Evolutionary conservation across 2,329 filamentous ascomycete species (phyloP), one percentile per base, ranked within the genome.

Genomic region (Cladobotryum mycophilum): DNA sequence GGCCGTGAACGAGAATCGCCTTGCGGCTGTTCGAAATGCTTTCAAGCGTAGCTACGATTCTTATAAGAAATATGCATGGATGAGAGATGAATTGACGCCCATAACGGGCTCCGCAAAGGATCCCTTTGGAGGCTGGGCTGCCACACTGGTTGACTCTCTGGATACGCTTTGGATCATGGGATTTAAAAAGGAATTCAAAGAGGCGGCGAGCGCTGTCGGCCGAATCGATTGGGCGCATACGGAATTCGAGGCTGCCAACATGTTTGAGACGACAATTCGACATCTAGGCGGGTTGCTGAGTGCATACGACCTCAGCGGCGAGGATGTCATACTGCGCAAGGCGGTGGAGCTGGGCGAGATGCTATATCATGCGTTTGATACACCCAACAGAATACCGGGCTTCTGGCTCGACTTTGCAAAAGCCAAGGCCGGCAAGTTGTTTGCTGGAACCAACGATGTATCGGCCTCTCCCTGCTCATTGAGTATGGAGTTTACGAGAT

Each of bases 401-500:
- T 74, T 76, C 55, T 69, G 67, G 58, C 70, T 76, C 55, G 63
- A 73, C 61, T 87, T 66, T 51, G 48, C 61, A 1, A 60, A 66
- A 3, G 72, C 73, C 2, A 61, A 60, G n/a, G 9, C 74, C 66
- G 60, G 71, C 64, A 34, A 75, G 70, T 61, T 80, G 53, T 69
- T 75, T 0, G 69, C 72, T 1, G 76, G 80, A 55, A 61, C 75
- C 3, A 75, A 73, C n/a, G 75, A 74, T 44, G 61, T 70, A 1
- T 69, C 70, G n/a, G 75, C 75, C 0, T 70, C 71, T 3, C 67
- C 71, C 1, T 85, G 84, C n/a, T 88, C 85, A 2, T 70, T 91
- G 41, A 83, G 81, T 8, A 67, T 92, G 60, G 87, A 91, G 61
- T 89, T 92, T 62, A 88, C 85, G 1, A 74, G 85, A 5, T 72